phyloP scores from a whole-genome alignment of 2,329 filamentous ascomycete species.

The Byssoonygena ceratinophila region DNA sequence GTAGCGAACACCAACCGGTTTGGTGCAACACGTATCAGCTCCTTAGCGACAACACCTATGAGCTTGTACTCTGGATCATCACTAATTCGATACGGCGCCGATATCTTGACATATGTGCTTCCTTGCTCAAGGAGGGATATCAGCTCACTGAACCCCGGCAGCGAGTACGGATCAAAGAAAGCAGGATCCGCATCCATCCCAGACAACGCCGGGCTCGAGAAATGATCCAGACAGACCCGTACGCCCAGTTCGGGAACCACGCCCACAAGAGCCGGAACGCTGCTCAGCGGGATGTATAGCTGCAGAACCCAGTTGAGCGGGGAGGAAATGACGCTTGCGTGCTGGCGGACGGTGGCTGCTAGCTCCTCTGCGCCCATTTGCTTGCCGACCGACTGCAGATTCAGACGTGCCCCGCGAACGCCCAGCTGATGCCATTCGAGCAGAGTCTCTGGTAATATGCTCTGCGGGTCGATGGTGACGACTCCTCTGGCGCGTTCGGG shows the following conservation, averaged over 20 bases:
- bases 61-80: conserved; percentile 37
- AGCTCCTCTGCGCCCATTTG: conserved; percentile 35
- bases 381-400: conserved; percentile 46
- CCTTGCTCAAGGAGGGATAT: conserved; percentile 39
- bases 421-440: conserved; percentile 47
- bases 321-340: conserved; percentile 43
- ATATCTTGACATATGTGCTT: conserved; percentile 48
- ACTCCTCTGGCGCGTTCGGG: conserved; percentile 44
- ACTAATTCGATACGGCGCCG: conserved; percentile 48
- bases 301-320: conserved; percentile 49
- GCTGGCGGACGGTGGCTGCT: conserved; percentile 33
- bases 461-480: conserved; percentile 45
- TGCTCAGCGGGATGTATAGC: conserved; percentile 46
- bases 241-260: conserved; percentile 43
- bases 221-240: conserved; percentile 50
- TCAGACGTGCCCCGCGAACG: conserved; percentile 50
- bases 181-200: conserved; percentile 15
- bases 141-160: conserved; percentile 43
- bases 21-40: conserved; percentile 40
- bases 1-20: conserved; percentile 48
- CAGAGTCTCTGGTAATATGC: conserved; percentile 33
- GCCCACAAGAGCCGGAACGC: conserved; percentile 40
- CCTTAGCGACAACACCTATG: conserved; percentile 40
- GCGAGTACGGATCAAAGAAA: conserved; percentile 33
- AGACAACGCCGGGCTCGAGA: conserved; percentile 42